Conservation (phyloP, 1,284 basidiomycete genomes). For the Ceratobasidium sp. region DNA sequence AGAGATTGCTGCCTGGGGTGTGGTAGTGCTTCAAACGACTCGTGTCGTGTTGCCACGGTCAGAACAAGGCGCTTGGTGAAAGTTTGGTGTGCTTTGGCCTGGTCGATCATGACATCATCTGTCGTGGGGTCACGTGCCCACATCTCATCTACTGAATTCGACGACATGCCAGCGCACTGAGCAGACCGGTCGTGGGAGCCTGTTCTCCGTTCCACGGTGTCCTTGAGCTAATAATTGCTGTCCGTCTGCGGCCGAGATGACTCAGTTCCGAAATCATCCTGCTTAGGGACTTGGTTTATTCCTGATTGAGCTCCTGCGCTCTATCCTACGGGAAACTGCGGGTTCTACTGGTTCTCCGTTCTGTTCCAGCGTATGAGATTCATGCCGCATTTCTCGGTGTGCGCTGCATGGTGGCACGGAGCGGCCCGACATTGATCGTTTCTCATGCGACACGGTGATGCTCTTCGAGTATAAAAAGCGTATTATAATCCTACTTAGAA, state of each 20-base stretch:
- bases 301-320: neutral
- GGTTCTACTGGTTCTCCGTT: neutral
- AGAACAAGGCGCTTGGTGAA: slow-evolving; percentile 17
- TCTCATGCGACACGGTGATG: neutral
- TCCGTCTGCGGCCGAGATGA: slow-evolving; percentile 6
- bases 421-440: neutral
- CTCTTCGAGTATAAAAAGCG: neutral
- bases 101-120: neutral
- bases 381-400: neutral
- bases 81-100: slow-evolving; percentile 20
- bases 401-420: neutral
- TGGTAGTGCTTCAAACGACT: neutral
- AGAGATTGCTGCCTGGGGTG: slow-evolving; percentile 49
- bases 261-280: slow-evolving; percentile 18
- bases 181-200: neutral
- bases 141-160: neutral
- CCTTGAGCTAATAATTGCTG: slow-evolving; percentile 6
- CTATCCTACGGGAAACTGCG: slow-evolving; percentile 4
- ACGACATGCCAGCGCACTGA: neutral
- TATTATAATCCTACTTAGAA: neutral
- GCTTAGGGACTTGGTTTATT: neutral
- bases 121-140: neutral
- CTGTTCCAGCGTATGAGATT: neutral
- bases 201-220: neutral
- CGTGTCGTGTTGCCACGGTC: slow-evolving; percentile 12